Evolutionary conservation across 441 rosid genomes (phyloP), one percentile per base, ranked within the genome.

Genomic region (Populus tomentosa): DNA sequence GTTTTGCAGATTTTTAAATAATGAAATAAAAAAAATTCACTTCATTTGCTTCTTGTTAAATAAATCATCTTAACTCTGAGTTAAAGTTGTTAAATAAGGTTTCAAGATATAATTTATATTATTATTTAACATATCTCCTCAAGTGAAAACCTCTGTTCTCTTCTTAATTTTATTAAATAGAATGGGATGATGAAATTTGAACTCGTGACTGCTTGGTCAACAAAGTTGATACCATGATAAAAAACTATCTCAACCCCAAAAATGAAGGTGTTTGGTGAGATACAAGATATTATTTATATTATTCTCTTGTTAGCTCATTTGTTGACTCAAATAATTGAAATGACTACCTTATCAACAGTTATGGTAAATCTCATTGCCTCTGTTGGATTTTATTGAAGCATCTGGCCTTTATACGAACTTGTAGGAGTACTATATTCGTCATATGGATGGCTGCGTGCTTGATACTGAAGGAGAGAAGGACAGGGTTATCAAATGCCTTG

Each of bases 371-470:
- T 20, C 14, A 73, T 21, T 62, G 68, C 53, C n/a, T 71, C 24
- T 50, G 9, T 13, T 53, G 75, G 59, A 16, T 50, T 50, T 30
- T 42, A 70, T 46, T 66, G 10, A 56, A 67, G 64, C 33, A 13
- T 6, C 64, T 77, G 24, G 63, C 20, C 64, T 46, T 1, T 46
- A 50, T 32, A 68, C 62, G 65, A 61, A 32, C 59, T 30, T 69
- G 26, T 65, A 88, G 90, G 98, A 94, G 86, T 94, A 90, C 80
- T 92, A 86, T 80, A 91, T 94, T 65, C 95, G 97, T 69, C 97
- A 92, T 80, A 85, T 88, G 88, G 98, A 92, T 65, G 98, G 98
- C 10, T 93, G 97, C 86, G 89, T 89, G 36, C 93, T 92, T 28
- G 94, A 91, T 61, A 79, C 89, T 0, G 91, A 90, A 83, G 97